Percentiles rank a stretch among this genome's conserved stretches.
Conservation (phyloP, 495 filamentous ascomycete genomes). For the Penicillium fimorum region DNA sequence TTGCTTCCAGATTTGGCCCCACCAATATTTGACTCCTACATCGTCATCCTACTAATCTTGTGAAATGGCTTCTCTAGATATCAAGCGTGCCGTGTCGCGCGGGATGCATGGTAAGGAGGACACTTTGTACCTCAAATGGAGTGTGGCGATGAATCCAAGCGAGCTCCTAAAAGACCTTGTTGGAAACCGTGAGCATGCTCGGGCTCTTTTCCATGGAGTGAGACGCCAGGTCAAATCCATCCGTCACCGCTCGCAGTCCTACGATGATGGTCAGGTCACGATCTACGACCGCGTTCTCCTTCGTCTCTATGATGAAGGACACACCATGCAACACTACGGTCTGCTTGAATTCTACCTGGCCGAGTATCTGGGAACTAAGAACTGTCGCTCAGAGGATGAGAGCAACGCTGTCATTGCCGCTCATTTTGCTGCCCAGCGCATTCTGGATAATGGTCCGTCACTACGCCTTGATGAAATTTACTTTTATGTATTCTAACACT, state of each 20-base stretch:
- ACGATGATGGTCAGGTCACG: conserved; percentile 42
- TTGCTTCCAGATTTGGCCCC: neutral
- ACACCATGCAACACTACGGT: conserved; percentile 23
- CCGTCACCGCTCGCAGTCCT: conserved; percentile 32
- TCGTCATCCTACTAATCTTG: neutral
- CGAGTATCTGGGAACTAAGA: conserved; percentile 38
- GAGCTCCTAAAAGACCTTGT: conserved; percentile 27
- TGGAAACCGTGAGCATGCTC: conserved; percentile 13
- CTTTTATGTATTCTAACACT: neutral
- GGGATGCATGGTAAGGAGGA: conserved; percentile 10
- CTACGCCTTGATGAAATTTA: neutral
- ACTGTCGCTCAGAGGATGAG: neutral
- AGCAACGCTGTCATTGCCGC: conserved; percentile 8
- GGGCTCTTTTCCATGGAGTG: conserved; percentile 28
- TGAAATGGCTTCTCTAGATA: neutral
- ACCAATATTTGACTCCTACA: neutral
- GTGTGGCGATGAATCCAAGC: conserved; percentile 17
- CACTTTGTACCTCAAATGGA: conserved; percentile 27
- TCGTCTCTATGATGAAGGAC: conserved; percentile 30
- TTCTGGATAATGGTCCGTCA: conserved; percentile 12
- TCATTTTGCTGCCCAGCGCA: conserved; percentile 10
- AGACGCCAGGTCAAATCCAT: conserved; percentile 33
- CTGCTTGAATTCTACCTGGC: conserved; percentile 41
- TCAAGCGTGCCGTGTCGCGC: neutral
- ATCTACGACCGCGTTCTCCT: conserved; percentile 42